These are phyloP conservation scores for Westerdykella aurantiaca DNA, from an alignment of 2,329 filamentous ascomycete species.

Conservation along the genomic window DNA sequence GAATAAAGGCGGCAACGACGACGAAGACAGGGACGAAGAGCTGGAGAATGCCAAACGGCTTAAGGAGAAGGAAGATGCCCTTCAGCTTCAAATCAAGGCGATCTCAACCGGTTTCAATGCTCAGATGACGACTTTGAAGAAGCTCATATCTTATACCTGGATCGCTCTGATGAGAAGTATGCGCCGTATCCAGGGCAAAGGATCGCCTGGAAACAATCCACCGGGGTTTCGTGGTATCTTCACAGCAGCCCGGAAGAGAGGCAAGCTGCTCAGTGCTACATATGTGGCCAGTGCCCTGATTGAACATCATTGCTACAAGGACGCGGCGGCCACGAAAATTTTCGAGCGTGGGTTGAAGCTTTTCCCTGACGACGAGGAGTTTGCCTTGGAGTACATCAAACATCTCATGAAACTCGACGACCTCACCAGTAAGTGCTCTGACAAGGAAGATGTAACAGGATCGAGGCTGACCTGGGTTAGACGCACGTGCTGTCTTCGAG, in stretches of 20 bases:
- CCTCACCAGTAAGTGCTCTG: constrained; percentile 68
- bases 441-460: not conserved
- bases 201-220: constrained; percentile 57
- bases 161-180: constrained; percentile 91
- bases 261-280: constrained; percentile 86
- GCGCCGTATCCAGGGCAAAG: constrained; percentile 84
- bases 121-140: constrained; percentile 70
- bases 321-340: constrained; percentile 86
- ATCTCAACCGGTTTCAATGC: constrained; percentile 61
- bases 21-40: constrained; percentile 47
- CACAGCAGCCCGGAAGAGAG: constrained; percentile 77
- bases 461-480: constrained; percentile 40
- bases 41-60: constrained; percentile 19
- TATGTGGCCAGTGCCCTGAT: constrained; percentile 91
- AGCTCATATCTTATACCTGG: constrained; percentile 88
- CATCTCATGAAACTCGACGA: constrained; percentile 90
- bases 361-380: constrained; percentile 88
- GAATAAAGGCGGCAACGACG: constrained; percentile 42
- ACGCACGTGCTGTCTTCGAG: constrained; percentile 93
- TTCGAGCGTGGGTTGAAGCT: constrained; percentile 90
- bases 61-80: constrained; percentile 48
- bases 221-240: constrained; percentile 82
- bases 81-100: constrained; percentile 51
- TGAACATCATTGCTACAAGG: constrained; percentile 94
- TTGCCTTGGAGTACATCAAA: constrained; percentile 93